Percentiles rank a stretch among this genome's conserved stretches.
Conservation (phyloP, 352 stramenopile genomes). For the Globisporangium lucens region DNA sequence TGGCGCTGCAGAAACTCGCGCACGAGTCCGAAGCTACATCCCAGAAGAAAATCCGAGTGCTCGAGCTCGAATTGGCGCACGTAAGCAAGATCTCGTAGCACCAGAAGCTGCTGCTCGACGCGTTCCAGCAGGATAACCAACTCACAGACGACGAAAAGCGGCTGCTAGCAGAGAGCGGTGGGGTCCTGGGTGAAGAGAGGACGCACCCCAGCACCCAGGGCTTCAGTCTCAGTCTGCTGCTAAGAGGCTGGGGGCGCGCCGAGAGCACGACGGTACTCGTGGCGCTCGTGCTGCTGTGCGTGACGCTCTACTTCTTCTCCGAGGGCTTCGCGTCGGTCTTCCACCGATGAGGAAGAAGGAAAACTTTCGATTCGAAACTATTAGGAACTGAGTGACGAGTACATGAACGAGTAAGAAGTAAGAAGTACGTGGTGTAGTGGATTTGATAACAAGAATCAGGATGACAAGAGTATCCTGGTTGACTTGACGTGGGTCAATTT, state of each 20-base stretch:
- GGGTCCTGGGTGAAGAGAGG: constrained; percentile 1
- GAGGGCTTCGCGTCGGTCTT: not conserved
- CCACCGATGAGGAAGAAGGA: not conserved
- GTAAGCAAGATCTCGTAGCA: constrained; percentile 5
- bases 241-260: not conserved
- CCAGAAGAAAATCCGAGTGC: constrained; percentile 5
- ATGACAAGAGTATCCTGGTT: not conserved
- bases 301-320: constrained; percentile 17
- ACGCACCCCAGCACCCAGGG: not conserved
- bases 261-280: constrained; percentile 9
- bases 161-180: constrained; percentile 6
- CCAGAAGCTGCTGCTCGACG: not conserved
- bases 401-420: too few species aligned
- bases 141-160: constrained; percentile 10
- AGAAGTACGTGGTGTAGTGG: too few species aligned
- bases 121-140: constrained; percentile 1
- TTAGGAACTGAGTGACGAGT: too few species aligned
- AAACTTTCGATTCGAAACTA: too few species aligned
- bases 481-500: not conserved
- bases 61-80: constrained; percentile 7
- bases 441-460: too few species aligned
- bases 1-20: constrained; percentile 8
- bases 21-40: not conserved
- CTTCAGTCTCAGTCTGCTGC: not conserved
- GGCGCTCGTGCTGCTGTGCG: constrained; percentile 19